Evolutionary conservation across 148 eudicot genomes (phyloP), one percentile per base, ranked within the genome.

Genomic region (Rhododendron kiyosumense): DNA sequence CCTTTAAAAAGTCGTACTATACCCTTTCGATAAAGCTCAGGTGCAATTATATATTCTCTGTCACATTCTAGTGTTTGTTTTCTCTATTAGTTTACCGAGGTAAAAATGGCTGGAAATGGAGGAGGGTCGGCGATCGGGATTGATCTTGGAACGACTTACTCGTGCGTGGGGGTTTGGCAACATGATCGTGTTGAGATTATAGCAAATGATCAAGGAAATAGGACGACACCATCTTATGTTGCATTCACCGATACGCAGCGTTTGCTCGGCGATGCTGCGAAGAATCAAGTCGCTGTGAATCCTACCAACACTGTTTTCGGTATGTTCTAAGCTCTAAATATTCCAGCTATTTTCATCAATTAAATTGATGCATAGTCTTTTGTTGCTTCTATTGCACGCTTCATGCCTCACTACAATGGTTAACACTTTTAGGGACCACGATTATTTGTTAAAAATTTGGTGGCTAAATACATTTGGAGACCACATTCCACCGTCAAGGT

Each of bases 201-300:
- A 11, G 67, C 82, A 4, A 84, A 84, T 36, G 74, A 84, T 76
- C 86, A 84, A 54, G 82, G 86, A 7, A 84, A 84, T 22, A 75
- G 86, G 51, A 84, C 86, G 24, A 84, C 86, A 7, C 86, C 86
- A 5, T 84, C 86, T 34, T 84, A 77, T n/a, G 81, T 84, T 51
- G 86, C 86, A 51, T 84, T 84, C 80, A 84, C 86, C 3, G 86
- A 84, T 54, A 84, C 43, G 3, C 81, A 84, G 36, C 82, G 86
- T 52, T 22, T 84, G 78, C 46, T 69, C 15, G 85, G 85, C 22
- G 85, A 83, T 28, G 85, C 78, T 18, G 85, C 79, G 7, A 84
- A 77, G 82, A 85, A 78, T 76, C 86, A 85, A 81, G 86, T 78
- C 7, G 86, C 86, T 5, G 61, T 77, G 75, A 85, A 85, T 41